Evolutionary conservation across 1,139 yeast species (phyloP), one percentile per base, ranked within the genome.

Genomic region (Eremothecium cymbalariae): DNA sequence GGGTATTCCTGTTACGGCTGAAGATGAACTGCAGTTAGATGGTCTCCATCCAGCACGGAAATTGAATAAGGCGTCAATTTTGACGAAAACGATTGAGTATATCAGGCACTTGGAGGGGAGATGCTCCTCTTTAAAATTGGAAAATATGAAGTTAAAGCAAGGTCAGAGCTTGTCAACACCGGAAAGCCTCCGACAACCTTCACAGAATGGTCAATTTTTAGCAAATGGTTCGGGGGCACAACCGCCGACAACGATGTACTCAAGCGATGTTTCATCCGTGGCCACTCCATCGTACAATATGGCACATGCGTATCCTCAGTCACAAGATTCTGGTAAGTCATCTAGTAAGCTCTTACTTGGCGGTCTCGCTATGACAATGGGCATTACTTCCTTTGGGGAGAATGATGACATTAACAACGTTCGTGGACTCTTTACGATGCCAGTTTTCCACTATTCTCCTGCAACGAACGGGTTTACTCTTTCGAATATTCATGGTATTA

Each of bases 21-120:
- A 59, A 16, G 65, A 53, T 21, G 42, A 48, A 8, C 47, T 45
- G 18, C 55, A 78, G 43, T 63, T 86, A 43, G 95, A 85, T 49
- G 95, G 95, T 2, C 67, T 86, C 39, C 70, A 78, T n/a, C 95
- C 95, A 0, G 94, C 95, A 3, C 65, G 74, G 35, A 85, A 84
- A 53, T 67, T 86, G 46, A 86, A 85, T 61, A 88, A 88, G 58
- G 96, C 95, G 6, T 79, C 85, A 33, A 86, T 88, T 18, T 67
- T 88, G 44, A 72, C 85, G 33, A 84, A 86, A 55, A 95, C 96
- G 4, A 82, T 93, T 2, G 96, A 86, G 57, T 88, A 86, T 53
- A 86, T 88, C 48, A 70, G 72, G 47, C 95, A 86, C 59, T 67
- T 88, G 53, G 94, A 86, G 53, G 59, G 62, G 36, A 80, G 81